These are phyloP conservation scores for Vaucheria bursata DNA, from an alignment of 352 stramenopile genomes.

Conservation along the genomic window DNA sequence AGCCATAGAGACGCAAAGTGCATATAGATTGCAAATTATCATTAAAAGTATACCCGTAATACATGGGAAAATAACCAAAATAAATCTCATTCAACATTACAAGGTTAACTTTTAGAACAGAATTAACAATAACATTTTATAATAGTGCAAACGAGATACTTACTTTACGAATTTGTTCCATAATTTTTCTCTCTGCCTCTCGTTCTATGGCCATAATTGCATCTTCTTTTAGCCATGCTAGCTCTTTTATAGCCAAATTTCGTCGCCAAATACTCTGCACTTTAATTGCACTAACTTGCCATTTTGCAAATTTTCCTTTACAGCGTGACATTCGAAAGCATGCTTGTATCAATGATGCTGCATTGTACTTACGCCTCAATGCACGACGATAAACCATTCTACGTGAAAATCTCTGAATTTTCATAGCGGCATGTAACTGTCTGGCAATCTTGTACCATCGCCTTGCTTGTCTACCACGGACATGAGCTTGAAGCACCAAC, in stretches of 20 bases:
- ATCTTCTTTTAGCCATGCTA: conserved; percentile 21
- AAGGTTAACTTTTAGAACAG: not conserved
- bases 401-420: conserved; percentile 9
- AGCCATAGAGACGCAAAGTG: not conserved
- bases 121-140: not conserved
- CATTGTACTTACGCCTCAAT: conserved; percentile 16
- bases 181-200: conserved; percentile 28
- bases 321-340: not conserved
- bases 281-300: conserved; percentile 9
- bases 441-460: conserved; percentile 16
- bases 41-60: no score
- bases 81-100: not conserved
- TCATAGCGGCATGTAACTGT: not conserved
- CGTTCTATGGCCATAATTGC: conserved; percentile 15
- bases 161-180: not conserved
- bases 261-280: conserved; percentile 27
- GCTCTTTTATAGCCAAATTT: conserved; percentile 2
- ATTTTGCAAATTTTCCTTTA: conserved; percentile 11
- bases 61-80: not conserved
- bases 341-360: conserved; percentile 13
- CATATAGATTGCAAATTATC: not conserved
- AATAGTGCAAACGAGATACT: not conserved
- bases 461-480: conserved; percentile 15
- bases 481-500: not conserved
- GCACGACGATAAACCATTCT: not conserved